Evolutionary conservation across 805 yeast genomes (phyloP), one percentile per base, ranked within the genome.

Genomic region (Sugiyamaella smithiae): DNA sequence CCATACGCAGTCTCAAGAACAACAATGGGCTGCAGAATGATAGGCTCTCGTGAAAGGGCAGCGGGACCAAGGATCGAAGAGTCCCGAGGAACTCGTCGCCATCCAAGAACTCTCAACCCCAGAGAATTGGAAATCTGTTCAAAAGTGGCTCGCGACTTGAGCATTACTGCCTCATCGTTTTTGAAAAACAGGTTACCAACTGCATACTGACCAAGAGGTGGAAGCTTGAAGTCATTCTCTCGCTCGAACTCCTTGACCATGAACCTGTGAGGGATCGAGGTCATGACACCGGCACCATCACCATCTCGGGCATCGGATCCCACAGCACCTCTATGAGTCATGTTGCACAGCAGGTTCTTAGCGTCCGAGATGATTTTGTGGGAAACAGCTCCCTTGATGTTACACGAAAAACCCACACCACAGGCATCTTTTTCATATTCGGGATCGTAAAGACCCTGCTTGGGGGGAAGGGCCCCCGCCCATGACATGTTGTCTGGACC

Each of bases 251-350:
- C 98, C 67, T 91, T 81, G 51, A 70, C 69, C 76, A 91, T 81
- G 67, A 93, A 88, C 56, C 79, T 82, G 71, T 90, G 97, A 29
- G 97, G 97, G 54, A 91, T 81, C 25, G 96, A 85, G 44, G 93
- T 80, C 80, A 91, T 81, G 53, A 91, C 88, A 68, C 99, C 99
- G 23, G 99, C 99, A 70, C 99, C 99, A 66, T 91, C 99, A 69
- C 99, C 99, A 67, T 91, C 97, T 61, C 89, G 81, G 19, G 97
- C 95, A 64, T 90, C 96, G 1, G 88, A 76, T 51, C 96, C 95
- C 52, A 90, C 97, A 35, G 98, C 98, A 65, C 99, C 99, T 72
- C 99, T 82, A 69, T 91, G 99, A 53, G 97, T 87, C 99, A 91
- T 93, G 72, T 93, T 91, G 73, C 98, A 90, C 48, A 91, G 80